Percentiles rank a stretch among this genome's conserved stretches.
Evolutionary conservation across 257 asterid species (phyloP).

Genomic region (Cordia subcordata): DNA sequence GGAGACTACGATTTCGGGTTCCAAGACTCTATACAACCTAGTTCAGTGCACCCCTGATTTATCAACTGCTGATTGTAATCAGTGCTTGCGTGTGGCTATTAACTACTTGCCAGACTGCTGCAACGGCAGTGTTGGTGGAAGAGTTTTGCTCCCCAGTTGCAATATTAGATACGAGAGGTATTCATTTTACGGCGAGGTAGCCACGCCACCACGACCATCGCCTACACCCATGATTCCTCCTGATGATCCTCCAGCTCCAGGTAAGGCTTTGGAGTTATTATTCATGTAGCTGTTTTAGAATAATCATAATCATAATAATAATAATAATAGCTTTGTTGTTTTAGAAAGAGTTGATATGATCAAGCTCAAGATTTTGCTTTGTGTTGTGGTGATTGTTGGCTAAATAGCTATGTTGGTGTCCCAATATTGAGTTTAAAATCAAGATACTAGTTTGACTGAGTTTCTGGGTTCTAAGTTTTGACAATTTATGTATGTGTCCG

Average conservation of each 20-base stretch:
- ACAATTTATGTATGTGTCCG: no score
- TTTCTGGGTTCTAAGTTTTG: no score
- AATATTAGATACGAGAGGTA: conserved; percentile 15
- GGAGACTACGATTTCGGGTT: not conserved
- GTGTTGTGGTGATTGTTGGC: no score
- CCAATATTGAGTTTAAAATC: no score
- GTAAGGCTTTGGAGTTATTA: no score
- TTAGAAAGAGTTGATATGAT: no score
- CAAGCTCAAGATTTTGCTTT: no score
- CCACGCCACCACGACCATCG: not conserved
- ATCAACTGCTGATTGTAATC: not conserved
- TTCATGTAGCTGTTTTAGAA: no score
- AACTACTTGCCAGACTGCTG: not conserved
- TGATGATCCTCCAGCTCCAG: not conserved
- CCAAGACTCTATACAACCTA: not conserved
- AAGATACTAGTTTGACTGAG: no score
- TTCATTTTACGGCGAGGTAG: not conserved
- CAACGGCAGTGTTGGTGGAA: not conserved
- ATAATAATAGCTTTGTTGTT: no score
- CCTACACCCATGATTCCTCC: not conserved
- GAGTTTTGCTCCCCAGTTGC: conserved; percentile 15
- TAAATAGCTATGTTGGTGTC: no score
- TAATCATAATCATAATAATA: no score
- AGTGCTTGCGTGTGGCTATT: conserved; percentile 7
- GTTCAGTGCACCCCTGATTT: conserved; percentile 10